These are phyloP conservation scores for Solanum raphanifolium DNA, from an alignment of 257 asterid species.

Conservation along the genomic window DNA sequence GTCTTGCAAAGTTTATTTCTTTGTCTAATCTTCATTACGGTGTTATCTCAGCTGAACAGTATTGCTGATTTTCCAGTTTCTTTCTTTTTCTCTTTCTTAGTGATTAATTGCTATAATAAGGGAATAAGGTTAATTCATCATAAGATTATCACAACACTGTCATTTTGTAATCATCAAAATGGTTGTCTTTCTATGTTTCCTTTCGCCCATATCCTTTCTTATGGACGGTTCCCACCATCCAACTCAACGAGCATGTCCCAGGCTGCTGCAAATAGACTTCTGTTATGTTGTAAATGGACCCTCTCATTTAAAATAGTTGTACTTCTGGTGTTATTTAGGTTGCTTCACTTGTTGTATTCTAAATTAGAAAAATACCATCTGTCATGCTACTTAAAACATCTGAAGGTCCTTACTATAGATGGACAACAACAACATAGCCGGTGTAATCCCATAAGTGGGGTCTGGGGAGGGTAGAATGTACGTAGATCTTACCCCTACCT, in stretches of 20 bases:
- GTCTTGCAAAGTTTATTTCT: not conserved
- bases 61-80: not conserved
- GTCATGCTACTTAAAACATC: not conserved
- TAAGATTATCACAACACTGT: not conserved
- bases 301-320: not conserved
- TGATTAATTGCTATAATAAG: not conserved
- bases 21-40: not conserved
- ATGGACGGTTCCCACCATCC: not conserved
- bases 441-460: not conserved
- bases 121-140: not conserved
- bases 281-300: not conserved
- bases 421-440: not conserved
- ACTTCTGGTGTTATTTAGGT: not conserved
- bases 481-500: not conserved
- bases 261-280: not conserved
- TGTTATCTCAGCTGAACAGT: not conserved
- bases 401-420: not conserved
- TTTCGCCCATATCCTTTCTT: not conserved
- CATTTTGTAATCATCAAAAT: not conserved
- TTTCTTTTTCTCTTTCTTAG: not conserved
- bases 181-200: not conserved
- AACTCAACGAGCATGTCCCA: not conserved
- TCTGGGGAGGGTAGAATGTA: not conserved
- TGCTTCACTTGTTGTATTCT: not conserved
- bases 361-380: not conserved